These are phyloP conservation scores for Xylaria sp. DNA, from an alignment of 2,329 filamentous ascomycete species.

Conservation along the genomic window DNA sequence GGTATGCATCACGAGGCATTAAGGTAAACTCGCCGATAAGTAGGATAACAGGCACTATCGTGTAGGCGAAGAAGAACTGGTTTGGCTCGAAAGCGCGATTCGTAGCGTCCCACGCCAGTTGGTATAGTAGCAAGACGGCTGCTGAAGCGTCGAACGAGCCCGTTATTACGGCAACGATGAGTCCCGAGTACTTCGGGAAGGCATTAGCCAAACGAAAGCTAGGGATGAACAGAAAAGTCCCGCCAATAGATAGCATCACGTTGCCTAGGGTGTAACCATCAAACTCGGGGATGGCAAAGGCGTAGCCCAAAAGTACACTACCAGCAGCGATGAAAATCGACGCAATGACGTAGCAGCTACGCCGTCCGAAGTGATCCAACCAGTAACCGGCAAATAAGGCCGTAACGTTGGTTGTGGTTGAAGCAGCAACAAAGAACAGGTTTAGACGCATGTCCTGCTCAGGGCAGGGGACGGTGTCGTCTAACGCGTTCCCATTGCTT, in stretches of 20 bases:
- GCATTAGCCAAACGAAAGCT: constrained; percentile 73
- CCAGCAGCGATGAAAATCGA: constrained; percentile 67
- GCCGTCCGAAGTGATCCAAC: constrained; percentile 73
- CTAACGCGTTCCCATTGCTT: constrained; percentile 48
- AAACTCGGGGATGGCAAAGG: constrained; percentile 61
- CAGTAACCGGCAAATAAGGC: constrained; percentile 74
- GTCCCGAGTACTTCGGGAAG: constrained; percentile 67
- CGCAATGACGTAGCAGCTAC: constrained; percentile 69
- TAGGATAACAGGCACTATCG: constrained; percentile 51
- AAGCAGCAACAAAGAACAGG: constrained; percentile 76
- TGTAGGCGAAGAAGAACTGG: constrained; percentile 55
- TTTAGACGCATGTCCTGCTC: constrained; percentile 65
- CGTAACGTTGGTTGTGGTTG: constrained; percentile 73
- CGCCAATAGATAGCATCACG: constrained; percentile 68
- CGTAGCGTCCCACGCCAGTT: constrained; percentile 62
- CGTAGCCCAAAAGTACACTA: constrained; percentile 68
- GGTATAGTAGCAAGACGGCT: constrained; percentile 68
- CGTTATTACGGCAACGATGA: constrained; percentile 69
- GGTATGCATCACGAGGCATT: constrained; percentile 55
- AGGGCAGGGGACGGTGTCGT: constrained; percentile 58
- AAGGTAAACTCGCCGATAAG: constrained; percentile 51
- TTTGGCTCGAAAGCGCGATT: constrained; percentile 49
- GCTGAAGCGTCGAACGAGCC: constrained; percentile 73
- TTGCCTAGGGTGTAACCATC: constrained; percentile 70
- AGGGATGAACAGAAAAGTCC: constrained; percentile 71